Evolutionary conservation across 768 basidiomycete genomes (phyloP).

Genomic region (Rhizopogon rudus): DNA sequence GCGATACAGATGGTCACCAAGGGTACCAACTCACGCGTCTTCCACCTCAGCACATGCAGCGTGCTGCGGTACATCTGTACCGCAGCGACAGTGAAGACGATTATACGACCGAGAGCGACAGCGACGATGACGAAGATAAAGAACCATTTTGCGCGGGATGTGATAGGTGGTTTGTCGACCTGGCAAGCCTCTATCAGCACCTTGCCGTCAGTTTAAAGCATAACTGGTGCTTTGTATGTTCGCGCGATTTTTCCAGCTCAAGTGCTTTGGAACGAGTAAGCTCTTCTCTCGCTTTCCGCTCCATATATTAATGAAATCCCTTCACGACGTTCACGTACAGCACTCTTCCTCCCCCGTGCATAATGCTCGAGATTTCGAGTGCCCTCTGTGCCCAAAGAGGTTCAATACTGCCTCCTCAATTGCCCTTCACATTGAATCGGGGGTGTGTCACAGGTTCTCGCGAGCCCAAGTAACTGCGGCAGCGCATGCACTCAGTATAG

Average conservation of each 20-base stretch:
- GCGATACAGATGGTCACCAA: neutral
- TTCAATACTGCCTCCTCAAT: constrained; percentile 26
- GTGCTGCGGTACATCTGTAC: neutral
- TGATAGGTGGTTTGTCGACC: constrained; percentile 16
- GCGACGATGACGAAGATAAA: constrained; percentile 6
- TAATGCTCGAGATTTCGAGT: neutral
- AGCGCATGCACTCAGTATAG: constrained; percentile 27
- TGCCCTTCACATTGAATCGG: constrained; percentile 36
- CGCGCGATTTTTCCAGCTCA: constrained; percentile 20
- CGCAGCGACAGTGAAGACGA: constrained; percentile 1
- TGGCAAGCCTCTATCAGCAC: constrained; percentile 15
- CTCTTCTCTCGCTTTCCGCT: constrained; percentile 14
- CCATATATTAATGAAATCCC: neutral
- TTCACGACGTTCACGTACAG: neutral
- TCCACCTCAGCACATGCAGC: neutral
- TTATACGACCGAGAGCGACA: neutral
- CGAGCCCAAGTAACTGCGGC: constrained; percentile 33
- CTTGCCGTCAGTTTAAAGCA: constrained; percentile 17
- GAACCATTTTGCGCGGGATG: constrained; percentile 19
- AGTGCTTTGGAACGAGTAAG: constrained; percentile 23
- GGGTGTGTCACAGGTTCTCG: constrained; percentile 28
- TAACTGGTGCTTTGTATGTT: constrained; percentile 32
- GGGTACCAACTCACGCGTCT: neutral
- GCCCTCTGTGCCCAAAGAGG: neutral
- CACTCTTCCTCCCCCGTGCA: neutral